Evolutionary conservation across 257 asterid genomes (phyloP).

Genomic region (Handroanthus guayacan): DNA sequence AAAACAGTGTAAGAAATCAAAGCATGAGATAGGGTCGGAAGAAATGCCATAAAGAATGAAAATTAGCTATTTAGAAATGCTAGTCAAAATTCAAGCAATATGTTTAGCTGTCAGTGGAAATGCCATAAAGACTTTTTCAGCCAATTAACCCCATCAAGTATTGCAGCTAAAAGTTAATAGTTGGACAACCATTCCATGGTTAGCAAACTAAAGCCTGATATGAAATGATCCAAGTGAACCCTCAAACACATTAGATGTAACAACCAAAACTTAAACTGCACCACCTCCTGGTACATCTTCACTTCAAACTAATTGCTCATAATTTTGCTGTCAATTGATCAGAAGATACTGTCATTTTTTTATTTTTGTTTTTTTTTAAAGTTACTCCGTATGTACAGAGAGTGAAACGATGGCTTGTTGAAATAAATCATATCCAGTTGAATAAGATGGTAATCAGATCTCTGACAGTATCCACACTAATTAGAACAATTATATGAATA

Average conservation of each 20-base stretch:
- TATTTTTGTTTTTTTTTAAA: background rate
- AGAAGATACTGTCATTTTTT: no score
- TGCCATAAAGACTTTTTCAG: background rate
- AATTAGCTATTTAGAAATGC: background rate
- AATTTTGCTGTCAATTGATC: no score
- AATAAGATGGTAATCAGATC: background rate
- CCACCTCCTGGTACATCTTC: background rate
- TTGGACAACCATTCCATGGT: background rate
- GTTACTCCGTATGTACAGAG: background rate
- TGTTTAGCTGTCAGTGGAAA: background rate
- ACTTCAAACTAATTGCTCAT: background rate
- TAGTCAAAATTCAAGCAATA: background rate
- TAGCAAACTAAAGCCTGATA: background rate
- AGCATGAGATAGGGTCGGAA: slow-evolving; percentile 15
- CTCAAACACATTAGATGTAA: background rate
- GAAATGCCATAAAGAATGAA: slow-evolving; percentile 4
- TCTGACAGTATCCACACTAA: background rate
- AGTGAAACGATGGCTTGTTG: background rate
- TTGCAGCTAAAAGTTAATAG: background rate
- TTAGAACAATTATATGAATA: background rate
- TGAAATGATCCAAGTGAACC: background rate
- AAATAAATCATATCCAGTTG: background rate
- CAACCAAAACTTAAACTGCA: background rate
- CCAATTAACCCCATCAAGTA: background rate
- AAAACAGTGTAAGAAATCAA: slow-evolving; percentile 31